phyloP scores from a whole-genome alignment of 2,329 filamentous ascomycete species.

The Penicillium sp. region DNA sequence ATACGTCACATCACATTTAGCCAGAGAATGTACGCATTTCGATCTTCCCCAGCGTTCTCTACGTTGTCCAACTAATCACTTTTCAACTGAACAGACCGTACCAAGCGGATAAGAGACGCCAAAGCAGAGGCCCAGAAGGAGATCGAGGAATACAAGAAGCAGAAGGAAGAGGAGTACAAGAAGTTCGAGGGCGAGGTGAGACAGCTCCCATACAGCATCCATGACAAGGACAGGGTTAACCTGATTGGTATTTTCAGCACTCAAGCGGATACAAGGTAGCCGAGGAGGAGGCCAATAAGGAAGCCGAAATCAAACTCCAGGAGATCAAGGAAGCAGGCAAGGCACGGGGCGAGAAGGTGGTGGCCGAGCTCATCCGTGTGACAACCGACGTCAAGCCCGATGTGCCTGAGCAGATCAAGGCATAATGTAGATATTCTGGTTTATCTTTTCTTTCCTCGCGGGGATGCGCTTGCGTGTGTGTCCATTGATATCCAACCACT shows the following conservation, averaged over 20 bases:
- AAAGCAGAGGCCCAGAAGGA: constrained; percentile 96
- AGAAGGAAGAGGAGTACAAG: constrained; percentile 94
- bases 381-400: constrained; percentile 81
- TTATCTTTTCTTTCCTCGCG: constrained; percentile 16
- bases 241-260: constrained; percentile 59
- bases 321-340: constrained; percentile 78
- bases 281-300: constrained; percentile 74
- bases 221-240: background rate
- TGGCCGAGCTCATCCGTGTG: constrained; percentile 79
- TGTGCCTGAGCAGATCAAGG: constrained; percentile 52
- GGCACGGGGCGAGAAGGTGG: constrained; percentile 74
- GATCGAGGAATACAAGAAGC: constrained; percentile 84
- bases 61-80: constrained; percentile 13
- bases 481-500: constrained; percentile 27
- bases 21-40: constrained; percentile 73
- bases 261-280: constrained; percentile 84
- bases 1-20: constrained; percentile 49
- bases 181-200: constrained; percentile 79
- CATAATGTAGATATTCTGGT: constrained; percentile 28
- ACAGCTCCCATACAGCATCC: constrained; percentile 1
- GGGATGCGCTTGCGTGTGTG: constrained; percentile 23
- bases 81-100: constrained; percentile 64
- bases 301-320: constrained; percentile 76
- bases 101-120: constrained; percentile 95
- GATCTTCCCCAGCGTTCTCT: constrained; percentile 7